A percentile compares a stretch with the other conserved stretches of the same genome.
phyloP scores from a whole-genome alignment of 805 yeast genomes.

The Pichia californica region DNA sequence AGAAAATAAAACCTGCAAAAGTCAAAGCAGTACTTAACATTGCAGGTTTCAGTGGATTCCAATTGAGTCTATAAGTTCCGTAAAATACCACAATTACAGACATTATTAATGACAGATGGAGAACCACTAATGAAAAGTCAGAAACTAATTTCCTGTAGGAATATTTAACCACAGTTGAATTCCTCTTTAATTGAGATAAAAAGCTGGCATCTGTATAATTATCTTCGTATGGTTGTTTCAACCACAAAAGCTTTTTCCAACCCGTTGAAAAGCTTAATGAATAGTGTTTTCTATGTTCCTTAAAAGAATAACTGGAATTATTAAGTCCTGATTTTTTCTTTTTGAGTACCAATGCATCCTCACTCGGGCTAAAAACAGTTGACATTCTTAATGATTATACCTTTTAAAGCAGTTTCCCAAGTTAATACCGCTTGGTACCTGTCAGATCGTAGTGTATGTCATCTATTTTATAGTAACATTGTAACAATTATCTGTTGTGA shows the following conservation, averaged over 20 bases:
- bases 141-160: conserved; percentile 55
- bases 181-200: conserved; percentile 70
- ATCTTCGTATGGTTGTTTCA: conserved; percentile 81
- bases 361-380: no score
- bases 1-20: conserved; percentile 31
- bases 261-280: neutral
- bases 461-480: no score
- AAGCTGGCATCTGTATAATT: conserved; percentile 82
- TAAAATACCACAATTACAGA: conserved; percentile 64
- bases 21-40: conserved; percentile 29
- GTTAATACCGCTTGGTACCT: no score
- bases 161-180: conserved; percentile 66
- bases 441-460: no score
- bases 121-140: conserved; percentile 63
- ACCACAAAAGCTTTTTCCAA: conserved; percentile 85
- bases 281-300: neutral
- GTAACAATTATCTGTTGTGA: no score
- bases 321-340: neutral
- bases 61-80: conserved; percentile 44
- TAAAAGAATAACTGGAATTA: neutral
- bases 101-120: conserved; percentile 59
- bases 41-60: conserved; percentile 45
- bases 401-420: no score
- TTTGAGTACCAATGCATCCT: neutral
- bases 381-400: no score